Base-by-base conservation (phyloP, 805 yeast species). In the Citeromyces nyonsensis region DNA sequence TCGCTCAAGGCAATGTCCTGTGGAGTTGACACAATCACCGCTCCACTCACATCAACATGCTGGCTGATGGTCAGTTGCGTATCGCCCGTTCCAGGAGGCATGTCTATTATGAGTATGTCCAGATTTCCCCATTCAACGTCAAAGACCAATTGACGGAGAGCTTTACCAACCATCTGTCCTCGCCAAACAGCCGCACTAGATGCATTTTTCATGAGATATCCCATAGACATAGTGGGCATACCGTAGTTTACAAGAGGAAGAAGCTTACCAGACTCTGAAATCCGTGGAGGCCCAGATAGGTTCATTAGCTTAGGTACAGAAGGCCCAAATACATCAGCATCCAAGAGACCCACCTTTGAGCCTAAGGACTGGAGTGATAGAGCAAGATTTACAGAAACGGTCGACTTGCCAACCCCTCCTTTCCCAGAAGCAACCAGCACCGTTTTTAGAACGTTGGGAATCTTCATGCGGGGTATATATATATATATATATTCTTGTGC, bases 21-120 rank as follows among this genome's bases (percentile, higher is more conserved):
- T 0, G 93, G 88, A 1, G 94, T 83, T 1, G 85, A 72, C 1
- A 83, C 94, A 26, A 83, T 69, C 1, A 83, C 66, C 0, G 93
- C 83, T 0, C 94, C 94, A 42, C 74, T 79, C 0, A 83, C 69
- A 30, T 65, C 63, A n/a, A 79, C 49, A 43, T 73, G 78, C 50
- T 83, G 94, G 18, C 84, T 73, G n/a, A 83, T 60, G 0, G 93
- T 78, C 34, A 83, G 59, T 44, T 83, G 94, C 0, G 81, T 75
- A 47, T 83, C 94, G 12, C 94, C 94, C 0, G 94, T 83, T 3
- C 94, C 94, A 1, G 94, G 94, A 0, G 94, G 94, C 80, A 83
- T 67, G 43, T 83, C 94, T 8, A 83, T 57, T 2, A 83, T 76
- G 31, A 83, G 55, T 14, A 73, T 63, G 46, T 83, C 94, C 29